Evolutionary conservation across 108 stramenopile genomes (phyloP).

Genomic region (Cyclotella cryptica): DNA sequence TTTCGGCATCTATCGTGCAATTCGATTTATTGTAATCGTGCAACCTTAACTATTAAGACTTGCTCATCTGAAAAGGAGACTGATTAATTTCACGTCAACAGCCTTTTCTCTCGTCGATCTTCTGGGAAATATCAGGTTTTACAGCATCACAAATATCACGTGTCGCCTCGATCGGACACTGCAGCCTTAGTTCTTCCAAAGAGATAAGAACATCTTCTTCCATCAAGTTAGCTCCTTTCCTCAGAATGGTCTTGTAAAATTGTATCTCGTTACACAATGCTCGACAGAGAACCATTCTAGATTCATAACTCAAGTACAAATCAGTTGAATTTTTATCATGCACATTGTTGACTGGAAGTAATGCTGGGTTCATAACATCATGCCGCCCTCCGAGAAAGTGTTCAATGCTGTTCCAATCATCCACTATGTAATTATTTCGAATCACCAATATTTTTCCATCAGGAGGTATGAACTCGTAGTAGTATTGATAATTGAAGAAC

Average conservation of each 20-base stretch:
- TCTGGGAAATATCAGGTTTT: slow-evolving; percentile 34
- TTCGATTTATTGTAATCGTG: no score
- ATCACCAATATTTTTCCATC: slow-evolving; percentile 48
- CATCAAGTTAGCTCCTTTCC: slow-evolving; percentile 39
- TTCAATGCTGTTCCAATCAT: slow-evolving; percentile 56
- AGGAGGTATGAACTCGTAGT: slow-evolving; percentile 31
- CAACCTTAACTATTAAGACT: no score
- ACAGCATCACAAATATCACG: slow-evolving; percentile 19
- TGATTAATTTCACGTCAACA: background rate
- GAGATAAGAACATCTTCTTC: slow-evolving; percentile 24
- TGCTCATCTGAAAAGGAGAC: no score
- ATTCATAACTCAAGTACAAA: slow-evolving; percentile 33
- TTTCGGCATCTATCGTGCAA: no score
- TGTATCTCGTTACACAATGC: slow-evolving; percentile 58
- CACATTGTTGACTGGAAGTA: slow-evolving; percentile 38
- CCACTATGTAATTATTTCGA: slow-evolving; percentile 54
- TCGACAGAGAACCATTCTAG: slow-evolving; percentile 42
- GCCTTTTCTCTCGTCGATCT: slow-evolving; percentile 27
- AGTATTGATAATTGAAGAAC: slow-evolving; percentile 53
- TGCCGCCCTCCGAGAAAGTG: slow-evolving; percentile 27
- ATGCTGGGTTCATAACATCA: slow-evolving; percentile 17
- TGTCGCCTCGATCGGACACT: slow-evolving; percentile 47
- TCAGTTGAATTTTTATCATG: slow-evolving; percentile 41
- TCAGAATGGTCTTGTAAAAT: slow-evolving; percentile 48
- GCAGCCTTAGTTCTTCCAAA: slow-evolving; percentile 32